A percentile compares a stretch with the other conserved stretches of the same genome.
These are phyloP conservation scores for Rhodocollybia butyracea DNA, from an alignment of 768 basidiomycete species.

Conservation along the genomic window DNA sequence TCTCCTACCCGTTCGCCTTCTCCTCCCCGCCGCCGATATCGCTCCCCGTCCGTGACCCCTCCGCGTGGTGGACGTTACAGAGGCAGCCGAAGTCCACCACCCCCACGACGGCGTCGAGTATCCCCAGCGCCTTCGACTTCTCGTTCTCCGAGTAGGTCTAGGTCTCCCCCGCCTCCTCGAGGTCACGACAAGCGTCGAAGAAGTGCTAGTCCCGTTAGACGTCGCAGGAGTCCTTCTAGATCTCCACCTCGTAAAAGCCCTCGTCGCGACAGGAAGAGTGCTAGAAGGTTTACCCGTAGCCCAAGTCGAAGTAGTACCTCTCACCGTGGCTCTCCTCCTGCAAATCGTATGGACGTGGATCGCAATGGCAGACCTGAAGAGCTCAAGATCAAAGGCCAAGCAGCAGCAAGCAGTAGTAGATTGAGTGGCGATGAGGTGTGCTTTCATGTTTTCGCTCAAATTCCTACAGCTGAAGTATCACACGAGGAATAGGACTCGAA, in stretches of 20 bases:
- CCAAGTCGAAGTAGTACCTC: constrained; percentile 22
- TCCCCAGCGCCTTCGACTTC: constrained; percentile 30
- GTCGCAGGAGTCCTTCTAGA: constrained; percentile 32
- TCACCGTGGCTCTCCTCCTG: constrained; percentile 19
- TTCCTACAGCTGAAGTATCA: background rate
- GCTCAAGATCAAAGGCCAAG: constrained; percentile 76
- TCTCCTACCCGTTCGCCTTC: constrained; percentile 47
- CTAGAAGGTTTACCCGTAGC: constrained; percentile 15
- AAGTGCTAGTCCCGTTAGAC: constrained; percentile 36
- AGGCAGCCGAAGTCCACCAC: constrained; percentile 58
- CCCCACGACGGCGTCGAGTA: constrained; percentile 40
- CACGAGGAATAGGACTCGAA: constrained; percentile 5
- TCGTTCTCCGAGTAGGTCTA: constrained; percentile 35
- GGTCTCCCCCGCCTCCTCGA: constrained; percentile 34
- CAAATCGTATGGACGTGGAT: constrained; percentile 36
- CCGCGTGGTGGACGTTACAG: constrained; percentile 34
- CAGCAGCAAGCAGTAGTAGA: constrained; percentile 49
- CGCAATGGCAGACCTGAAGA: constrained; percentile 34
- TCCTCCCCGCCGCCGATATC: constrained; percentile 36
- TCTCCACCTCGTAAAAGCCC: constrained; percentile 27
- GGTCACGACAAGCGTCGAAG: constrained; percentile 39
- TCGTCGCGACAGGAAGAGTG: constrained; percentile 14
- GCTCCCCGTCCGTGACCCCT: constrained; percentile 40
- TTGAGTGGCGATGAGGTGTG: constrained; percentile 41
- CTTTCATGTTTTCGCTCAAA: background rate